These are phyloP conservation scores for Eimeria falciformis DNA, from an alignment of 169 alveolate genomes.

Conservation along the genomic window DNA sequence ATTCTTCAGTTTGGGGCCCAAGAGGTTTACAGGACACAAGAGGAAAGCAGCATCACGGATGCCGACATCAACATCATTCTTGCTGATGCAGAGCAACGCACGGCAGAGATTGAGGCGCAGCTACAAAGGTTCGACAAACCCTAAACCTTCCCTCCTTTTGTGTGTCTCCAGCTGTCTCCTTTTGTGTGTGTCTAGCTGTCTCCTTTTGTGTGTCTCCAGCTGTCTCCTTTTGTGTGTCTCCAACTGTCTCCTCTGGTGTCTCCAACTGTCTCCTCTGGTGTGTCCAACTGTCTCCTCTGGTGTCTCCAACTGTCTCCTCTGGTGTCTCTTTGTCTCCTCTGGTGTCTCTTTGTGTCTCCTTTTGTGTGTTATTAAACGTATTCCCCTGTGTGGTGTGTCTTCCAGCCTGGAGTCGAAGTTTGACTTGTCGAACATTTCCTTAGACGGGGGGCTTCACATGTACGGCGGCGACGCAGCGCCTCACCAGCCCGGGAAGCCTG, in stretches of 20 bases:
- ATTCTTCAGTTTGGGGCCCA: constrained; percentile 95
- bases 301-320: no score
- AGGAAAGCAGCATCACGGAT: constrained; percentile 87
- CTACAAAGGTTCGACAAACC: constrained; percentile 80
- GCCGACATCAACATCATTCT: constrained; percentile 92
- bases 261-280: no score
- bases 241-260: no score
- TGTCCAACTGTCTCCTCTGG: no score
- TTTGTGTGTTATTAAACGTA: no score
- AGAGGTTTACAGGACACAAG: constrained; percentile 88
- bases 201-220: no score
- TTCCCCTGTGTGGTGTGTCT: no score
- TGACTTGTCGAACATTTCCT: constrained; percentile 83
- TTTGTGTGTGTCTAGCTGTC: no score
- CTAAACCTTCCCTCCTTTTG: not conserved
- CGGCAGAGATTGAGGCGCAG: constrained; percentile 91
- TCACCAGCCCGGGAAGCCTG: constrained; percentile 64
- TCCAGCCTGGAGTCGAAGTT: constrained; percentile 81
- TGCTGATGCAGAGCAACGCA: constrained; percentile 91
- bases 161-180: not conserved
- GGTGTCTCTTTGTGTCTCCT: no score
- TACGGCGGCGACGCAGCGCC: constrained; percentile 79
- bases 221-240: no score
- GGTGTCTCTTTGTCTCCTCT: no score
- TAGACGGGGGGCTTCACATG: constrained; percentile 87